Evolutionary conservation across 139 green algal genomes (phyloP), one percentile per base, ranked within the genome.

Genomic region (Chlorella sp.): DNA sequence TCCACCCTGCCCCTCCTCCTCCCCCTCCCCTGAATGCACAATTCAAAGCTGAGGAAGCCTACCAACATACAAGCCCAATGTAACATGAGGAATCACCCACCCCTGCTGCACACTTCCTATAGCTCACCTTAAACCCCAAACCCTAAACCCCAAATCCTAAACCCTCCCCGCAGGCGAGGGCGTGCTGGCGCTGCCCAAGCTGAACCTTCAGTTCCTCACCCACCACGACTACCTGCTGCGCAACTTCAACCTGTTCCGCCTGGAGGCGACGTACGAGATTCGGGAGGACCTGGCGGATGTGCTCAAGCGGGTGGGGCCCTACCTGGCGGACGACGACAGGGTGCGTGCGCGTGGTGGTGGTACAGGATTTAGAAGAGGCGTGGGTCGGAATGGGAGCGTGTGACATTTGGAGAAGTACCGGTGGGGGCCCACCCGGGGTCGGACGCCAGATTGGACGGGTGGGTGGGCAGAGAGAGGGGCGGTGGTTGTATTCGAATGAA

Each of bases 181-280:
- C 39, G 95, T 94, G 60, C 93, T 99, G 60, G 96, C 98, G 32
- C 95, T 99, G 83, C 98, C 98, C 40, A 99, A 99, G 92, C 95
- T 99, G 42, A 99, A 99, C 95, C 95, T 99, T 81, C 98, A 99
- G 95, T 99, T 99, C 92, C 95, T 99, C 30, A 99, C 97, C 1
- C 90, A 96, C 22, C 86, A 96, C 66, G 98, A 99, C 94, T 99
- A 99, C 95, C 94, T 99, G 83, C 94, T 99, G 83, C 94, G 98
- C 90, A 99, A 99, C 93, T 99, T 99, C 93, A 95, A 99, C 92
- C 95, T 99, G 39, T 99, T 99, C 92, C 78, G 76, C 22, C 86
- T 90, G 36, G 86, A 85, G 86, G 98, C 98, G 11, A 97, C 98
- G 26, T 99, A 99, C 87, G 98, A 99, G 93, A 97, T 99, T 61